Evolutionary conservation across 2,329 filamentous ascomycete species (phyloP), one percentile per base, ranked within the genome.

Genomic region (Aspergillus versicolor): DNA sequence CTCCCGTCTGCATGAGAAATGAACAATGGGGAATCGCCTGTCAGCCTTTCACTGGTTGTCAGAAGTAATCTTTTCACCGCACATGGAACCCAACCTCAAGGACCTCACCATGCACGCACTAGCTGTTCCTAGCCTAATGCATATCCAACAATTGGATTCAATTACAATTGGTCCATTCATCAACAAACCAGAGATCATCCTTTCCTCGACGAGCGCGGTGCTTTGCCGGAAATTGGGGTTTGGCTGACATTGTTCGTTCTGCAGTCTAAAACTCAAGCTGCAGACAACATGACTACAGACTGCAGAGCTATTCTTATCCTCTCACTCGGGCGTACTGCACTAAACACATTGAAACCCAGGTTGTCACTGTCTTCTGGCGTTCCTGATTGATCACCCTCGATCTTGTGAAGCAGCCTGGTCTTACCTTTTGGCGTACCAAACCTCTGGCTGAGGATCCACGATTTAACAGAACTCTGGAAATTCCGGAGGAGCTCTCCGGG

Each of bases 281-380:
- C 51, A 53, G 52, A 49, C 27, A 48, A 49, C 27, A 43, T 30
- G 22, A 27, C 37, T 38, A 30, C 52, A 41, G 52, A 54, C 37
- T 38, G 38, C 52, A 41, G 52, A 54, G 53, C 45, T 56, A 56
- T 56, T 50, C 45, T 56, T 56, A 45, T 56, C 45, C 40, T 24
- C 15, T 27, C 12, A 21, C 40, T 38, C 43, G 19, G 41, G 32
- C 42, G 42, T 53, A 21, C 51, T 46, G 41, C 42, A 21, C 30
- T 53, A 45, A 46, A 46, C 51, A 38, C 24, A 32, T 21, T 13
- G 4, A n/a, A 30, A 17, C 17, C 19, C 17, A 38, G 24, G 5
- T n/a, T 45, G 40, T 19, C 44, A 34, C 15, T 24, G 50, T 27
- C 40, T 24, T 42, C 27, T 44, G 17, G 27, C 27, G 37, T 17